Evolutionary conservation across 2,329 filamentous ascomycete genomes (phyloP), one percentile per base, ranked within the genome.

Genomic region (Aspergillus amoenus): DNA sequence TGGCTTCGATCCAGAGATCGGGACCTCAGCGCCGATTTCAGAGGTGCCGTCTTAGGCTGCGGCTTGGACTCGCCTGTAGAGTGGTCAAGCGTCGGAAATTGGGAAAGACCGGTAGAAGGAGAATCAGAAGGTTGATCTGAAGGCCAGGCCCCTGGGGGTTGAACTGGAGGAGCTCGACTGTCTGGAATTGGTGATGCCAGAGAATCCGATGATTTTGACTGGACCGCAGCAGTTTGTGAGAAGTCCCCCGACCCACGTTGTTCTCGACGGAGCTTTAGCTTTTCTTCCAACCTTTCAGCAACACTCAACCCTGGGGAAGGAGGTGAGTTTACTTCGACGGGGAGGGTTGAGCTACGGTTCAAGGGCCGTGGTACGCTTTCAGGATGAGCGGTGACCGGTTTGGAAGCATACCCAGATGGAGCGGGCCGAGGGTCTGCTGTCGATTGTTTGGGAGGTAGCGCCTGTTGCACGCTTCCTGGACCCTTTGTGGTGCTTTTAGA

Each of bases 201-300:
- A 21, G 49, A 30, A 13, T 51, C 40, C 46, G 46, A 27, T 30
- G 17, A 27, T 17, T 17, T 37, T 46, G 42, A 37, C 18, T 51
- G 46, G 21, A 48, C 46, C n/a, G 22, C 49, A 30, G 39, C 21
- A 22, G n/a, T n/a, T 34, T 52, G 53, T 57, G 63, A 8, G 57
- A 24, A 27, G 55, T 52, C 7, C 55, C 61, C 30, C 7, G 60
- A 50, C 8, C 68, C 68, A 37, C 66, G 64, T 24, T 57, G 61
- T 43, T 71, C 66, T 34, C 69, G 69, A 45, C 70, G 66, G 32
- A 61, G 61, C 24, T 66, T 63, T 15, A 73, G 62, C 44, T 73
- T 74, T 58, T 72, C 70, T 44, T 73, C 70, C n/a, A 72, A 53
- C 34, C 69, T 64, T 50, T 72, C 69, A 5, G 71, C 70, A 44